These are phyloP conservation scores for Maudiozyma serrabonitensis DNA, from an alignment of 805 yeast genomes.

Conservation along the genomic window DNA sequence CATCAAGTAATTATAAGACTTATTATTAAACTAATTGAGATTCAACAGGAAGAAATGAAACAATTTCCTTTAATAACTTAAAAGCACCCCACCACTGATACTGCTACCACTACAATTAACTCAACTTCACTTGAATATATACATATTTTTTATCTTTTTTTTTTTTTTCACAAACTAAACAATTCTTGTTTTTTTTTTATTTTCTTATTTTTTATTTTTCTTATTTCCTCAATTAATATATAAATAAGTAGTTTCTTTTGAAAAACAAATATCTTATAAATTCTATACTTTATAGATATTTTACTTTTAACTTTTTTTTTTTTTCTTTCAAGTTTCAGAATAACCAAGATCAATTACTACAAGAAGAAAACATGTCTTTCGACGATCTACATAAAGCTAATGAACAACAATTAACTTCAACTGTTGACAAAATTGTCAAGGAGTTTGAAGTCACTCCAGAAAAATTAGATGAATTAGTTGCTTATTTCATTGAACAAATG, in stretches of 20 bases:
- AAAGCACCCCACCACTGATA: no score
- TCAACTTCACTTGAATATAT: no score
- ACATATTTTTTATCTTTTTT: not conserved
- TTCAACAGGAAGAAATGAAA: no score
- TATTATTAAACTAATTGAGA: no score
- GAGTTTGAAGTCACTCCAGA: conserved; percentile 21
- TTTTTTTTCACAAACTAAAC: not conserved
- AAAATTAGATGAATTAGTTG: conserved; percentile 29
- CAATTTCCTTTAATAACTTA: no score
- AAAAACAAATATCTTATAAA: not conserved
- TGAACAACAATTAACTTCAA: conserved; percentile 15
- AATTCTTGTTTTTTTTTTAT: not conserved
- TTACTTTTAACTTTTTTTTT: not conserved
- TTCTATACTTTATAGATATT: not conserved
- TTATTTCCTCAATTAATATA: not conserved
- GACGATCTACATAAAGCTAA: conserved; percentile 21
- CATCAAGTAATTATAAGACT: no score
- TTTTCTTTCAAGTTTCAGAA: not conserved
- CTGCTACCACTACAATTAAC: not conserved
- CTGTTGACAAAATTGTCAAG: conserved; percentile 21
- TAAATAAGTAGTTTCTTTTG: not conserved
- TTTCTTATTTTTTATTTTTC: not conserved
- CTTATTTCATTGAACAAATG: conserved; percentile 51
- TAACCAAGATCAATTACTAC: not conserved
- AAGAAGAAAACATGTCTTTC: conserved; percentile 18